Evolutionary conservation across 495 filamentous ascomycete genomes (phyloP).

Genomic region (Hypoxylon trugodes): DNA sequence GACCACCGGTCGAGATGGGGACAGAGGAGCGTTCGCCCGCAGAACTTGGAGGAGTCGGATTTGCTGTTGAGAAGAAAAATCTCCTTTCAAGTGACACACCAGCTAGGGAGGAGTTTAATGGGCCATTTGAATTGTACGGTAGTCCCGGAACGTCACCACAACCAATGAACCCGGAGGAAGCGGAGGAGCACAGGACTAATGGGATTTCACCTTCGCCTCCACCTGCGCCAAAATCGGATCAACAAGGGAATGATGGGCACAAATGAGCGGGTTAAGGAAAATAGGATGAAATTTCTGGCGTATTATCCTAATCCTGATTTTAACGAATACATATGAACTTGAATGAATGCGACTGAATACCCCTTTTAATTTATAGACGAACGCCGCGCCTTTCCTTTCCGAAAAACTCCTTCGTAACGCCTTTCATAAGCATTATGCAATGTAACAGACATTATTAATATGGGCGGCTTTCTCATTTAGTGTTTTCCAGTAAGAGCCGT

Average conservation of each 20-base stretch:
- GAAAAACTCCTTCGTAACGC: slow-evolving; percentile 16
- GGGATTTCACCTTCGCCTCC: slow-evolving; percentile 1
- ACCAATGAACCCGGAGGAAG: slow-evolving; percentile 22
- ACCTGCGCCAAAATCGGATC: background rate
- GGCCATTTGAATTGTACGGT: slow-evolving; percentile 16
- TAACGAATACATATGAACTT: slow-evolving; percentile 24
- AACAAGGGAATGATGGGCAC: slow-evolving; percentile 8
- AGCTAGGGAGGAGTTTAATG: background rate
- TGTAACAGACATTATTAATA: slow-evolving; percentile 11
- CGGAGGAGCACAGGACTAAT: slow-evolving; percentile 8
- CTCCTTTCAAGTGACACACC: background rate
- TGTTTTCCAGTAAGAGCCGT: background rate
- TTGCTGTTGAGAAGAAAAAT: background rate
- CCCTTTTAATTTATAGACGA: slow-evolving; percentile 8
- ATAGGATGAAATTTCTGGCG: slow-evolving; percentile 17
- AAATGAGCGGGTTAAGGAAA: slow-evolving; percentile 4
- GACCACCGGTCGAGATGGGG: slow-evolving; percentile 17
- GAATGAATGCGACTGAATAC: slow-evolving; percentile 26
- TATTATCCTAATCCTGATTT: slow-evolving; percentile 25
- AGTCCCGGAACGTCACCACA: slow-evolving; percentile 13
- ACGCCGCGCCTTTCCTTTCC: slow-evolving; percentile 21
- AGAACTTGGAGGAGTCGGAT: slow-evolving; percentile 1
- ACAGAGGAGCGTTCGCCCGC: background rate
- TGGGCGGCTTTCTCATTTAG: background rate
- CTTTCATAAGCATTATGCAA: slow-evolving; percentile 23